Base-by-base conservation (phyloP, 192 early-diverging fungal genomes). In the Podila epigama region DNA sequence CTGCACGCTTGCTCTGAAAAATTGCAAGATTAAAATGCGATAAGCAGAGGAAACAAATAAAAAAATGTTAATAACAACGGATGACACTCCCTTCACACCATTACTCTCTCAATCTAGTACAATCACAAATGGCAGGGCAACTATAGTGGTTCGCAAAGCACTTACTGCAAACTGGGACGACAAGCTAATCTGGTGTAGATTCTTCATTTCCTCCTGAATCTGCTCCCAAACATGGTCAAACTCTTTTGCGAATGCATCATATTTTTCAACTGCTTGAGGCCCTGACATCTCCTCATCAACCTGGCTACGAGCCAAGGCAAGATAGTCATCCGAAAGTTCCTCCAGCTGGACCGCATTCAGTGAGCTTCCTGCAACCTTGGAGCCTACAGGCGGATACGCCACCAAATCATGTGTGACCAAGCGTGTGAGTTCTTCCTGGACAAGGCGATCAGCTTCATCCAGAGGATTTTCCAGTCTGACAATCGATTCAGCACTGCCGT, bases 391-490 rank as follows among this genome's bases (percentile, higher is more conserved):
- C 15, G 95, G 95, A 60, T 92, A 84, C 51, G 86, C 83, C 18
- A 82, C 75, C 2, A 92, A 89, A 68, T 98, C 96, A 69, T 91
- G 79, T 16, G 82, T 66, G 18, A 96, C 63, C 56, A 96, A 68
- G 1, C 79, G 52, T n/a, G 84, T 83, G 79, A 95, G 88, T 72
- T 98, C 96, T 33, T 86, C 63, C 51, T 84, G 78, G 32, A 98
- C 84, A 70, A 96, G 58, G 2, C 66, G 55, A 36, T 91, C 84
- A 10, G 88, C 83, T 16, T 83, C 68, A 27, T 84, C 73, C 12
- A 60, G 28, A 15, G 69, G 59, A 31, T 36, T 52, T 7, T 78
- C 58, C n/a, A 52, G 53, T 5, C 67, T 35, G 4, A 36, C 70
- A 1, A 65, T 60, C 25, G 79, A 57, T n/a, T 44, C 54, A 12